Evolutionary conservation across 2,329 filamentous ascomycete species (phyloP).

Genomic region (Diatrype stigma): DNA sequence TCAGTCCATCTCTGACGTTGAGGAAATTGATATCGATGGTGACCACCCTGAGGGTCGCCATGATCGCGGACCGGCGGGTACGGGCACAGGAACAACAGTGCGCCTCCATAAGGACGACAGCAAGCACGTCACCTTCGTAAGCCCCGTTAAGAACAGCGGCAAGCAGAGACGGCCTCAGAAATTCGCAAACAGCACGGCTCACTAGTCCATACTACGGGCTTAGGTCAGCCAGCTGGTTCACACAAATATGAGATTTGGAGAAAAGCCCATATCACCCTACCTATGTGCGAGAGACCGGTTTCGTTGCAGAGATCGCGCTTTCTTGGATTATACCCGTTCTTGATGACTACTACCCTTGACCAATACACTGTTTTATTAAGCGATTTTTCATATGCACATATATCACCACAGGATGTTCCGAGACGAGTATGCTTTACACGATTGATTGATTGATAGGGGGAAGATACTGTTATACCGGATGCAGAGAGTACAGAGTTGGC

Average conservation of each 20-base stretch:
- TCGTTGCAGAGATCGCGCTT: background rate
- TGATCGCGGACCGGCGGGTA: constrained; percentile 31
- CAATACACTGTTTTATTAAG: background rate
- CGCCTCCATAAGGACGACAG: constrained; percentile 50
- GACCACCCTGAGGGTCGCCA: constrained; percentile 44
- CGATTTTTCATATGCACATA: background rate
- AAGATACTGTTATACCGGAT: too few relatives aligned
- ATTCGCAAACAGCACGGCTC: constrained; percentile 9
- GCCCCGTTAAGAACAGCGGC: constrained; percentile 40
- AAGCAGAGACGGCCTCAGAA: constrained; percentile 26
- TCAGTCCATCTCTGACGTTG: constrained; percentile 56
- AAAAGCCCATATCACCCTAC: background rate
- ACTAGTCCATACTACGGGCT: background rate
- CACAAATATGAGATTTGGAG: background rate
- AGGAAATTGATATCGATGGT: constrained; percentile 59
- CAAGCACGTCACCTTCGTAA: constrained; percentile 54
- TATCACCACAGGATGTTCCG: background rate
- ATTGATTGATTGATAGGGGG: background rate
- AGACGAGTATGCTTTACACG: background rate
- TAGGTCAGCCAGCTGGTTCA: background rate
- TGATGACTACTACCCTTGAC: background rate
- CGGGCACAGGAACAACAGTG: constrained; percentile 35
- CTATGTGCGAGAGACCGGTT: background rate
- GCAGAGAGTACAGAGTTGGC: too few relatives aligned
- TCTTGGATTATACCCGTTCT: background rate